phyloP scores from a whole-genome alignment of 75 land plant species.

The Gnetum montanum region DNA sequence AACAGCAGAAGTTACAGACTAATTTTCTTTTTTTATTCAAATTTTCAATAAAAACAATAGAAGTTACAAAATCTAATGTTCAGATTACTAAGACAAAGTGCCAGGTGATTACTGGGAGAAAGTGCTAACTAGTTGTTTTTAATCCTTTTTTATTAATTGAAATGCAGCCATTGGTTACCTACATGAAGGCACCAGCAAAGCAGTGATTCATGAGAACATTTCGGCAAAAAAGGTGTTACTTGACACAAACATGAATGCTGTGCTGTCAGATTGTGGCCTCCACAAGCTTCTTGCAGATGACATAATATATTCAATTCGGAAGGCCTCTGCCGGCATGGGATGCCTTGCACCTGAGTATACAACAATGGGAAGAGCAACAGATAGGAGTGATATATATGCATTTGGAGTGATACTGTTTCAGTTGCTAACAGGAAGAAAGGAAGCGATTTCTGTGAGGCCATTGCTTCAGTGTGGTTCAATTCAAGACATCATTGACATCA shows the following conservation, averaged over 20 bases:
- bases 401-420: constrained; percentile 76
- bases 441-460: constrained; percentile 13
- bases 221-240: constrained; percentile 78
- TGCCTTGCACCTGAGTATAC: constrained; percentile 86
- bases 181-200: constrained; percentile 32
- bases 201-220: constrained; percentile 67
- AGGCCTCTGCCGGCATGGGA: constrained; percentile 71
- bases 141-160: background rate
- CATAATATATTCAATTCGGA: constrained; percentile 63
- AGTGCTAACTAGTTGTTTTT: background rate
- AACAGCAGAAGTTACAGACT: background rate
- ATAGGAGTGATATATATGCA: constrained; percentile 78
- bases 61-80: too few relatives aligned
- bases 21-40: background rate
- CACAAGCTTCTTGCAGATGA: constrained; percentile 75
- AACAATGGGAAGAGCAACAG: constrained; percentile 46
- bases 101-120: background rate
- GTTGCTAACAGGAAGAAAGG: constrained; percentile 50
- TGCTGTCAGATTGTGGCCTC: constrained; percentile 58
- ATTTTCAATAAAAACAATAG: background rate
- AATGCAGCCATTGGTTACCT: constrained; percentile 66
- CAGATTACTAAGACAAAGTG: background rate
- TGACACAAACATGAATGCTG: constrained; percentile 49
- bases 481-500: constrained; percentile 53
- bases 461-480: constrained; percentile 33